phyloP scores from a whole-genome alignment of 192 early-diverging fungal genomes.

The Coemansia sp. region DNA sequence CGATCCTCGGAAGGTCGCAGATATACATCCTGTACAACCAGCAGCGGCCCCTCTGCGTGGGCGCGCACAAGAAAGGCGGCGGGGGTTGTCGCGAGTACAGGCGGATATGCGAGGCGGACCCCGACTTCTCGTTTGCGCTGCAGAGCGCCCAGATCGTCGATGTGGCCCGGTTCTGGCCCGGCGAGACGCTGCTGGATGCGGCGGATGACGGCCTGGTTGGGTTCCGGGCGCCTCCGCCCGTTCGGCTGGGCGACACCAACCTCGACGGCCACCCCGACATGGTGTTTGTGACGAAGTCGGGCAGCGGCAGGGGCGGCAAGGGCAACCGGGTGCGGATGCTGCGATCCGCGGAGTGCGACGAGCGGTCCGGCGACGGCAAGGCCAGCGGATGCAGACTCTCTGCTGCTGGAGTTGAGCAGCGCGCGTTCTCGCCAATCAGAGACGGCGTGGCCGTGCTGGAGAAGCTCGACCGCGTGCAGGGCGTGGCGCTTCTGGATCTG shows the following conservation, averaged over 20 bases:
- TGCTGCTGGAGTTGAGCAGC: slow-evolving; percentile 42
- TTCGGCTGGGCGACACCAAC: slow-evolving; percentile 79
- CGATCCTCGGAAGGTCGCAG: slow-evolving; percentile 59
- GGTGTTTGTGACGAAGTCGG: slow-evolving; percentile 59
- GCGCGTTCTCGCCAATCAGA: slow-evolving; percentile 65
- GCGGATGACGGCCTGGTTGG: slow-evolving; percentile 48
- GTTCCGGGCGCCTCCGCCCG: slow-evolving; percentile 60
- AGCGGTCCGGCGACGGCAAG: slow-evolving; percentile 29
- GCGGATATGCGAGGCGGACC: slow-evolving; percentile 76
- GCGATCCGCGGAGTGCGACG: slow-evolving; percentile 64
- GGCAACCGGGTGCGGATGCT: slow-evolving; percentile 65
- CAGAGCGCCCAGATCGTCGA: slow-evolving; percentile 30
- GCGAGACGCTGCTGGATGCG: slow-evolving; percentile 51
- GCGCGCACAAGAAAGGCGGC: slow-evolving; percentile 27
- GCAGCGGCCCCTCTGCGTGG: slow-evolving; percentile 77
- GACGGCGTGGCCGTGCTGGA: slow-evolving; percentile 67
- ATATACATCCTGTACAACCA: slow-evolving; percentile 81
- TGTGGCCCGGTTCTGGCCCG: slow-evolving; percentile 42
- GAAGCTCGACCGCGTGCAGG: slow-evolving; percentile 52
- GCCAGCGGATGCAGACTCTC: background rate
- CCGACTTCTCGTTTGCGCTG: slow-evolving; percentile 55
- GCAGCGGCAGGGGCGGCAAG: background rate
- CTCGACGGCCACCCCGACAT: slow-evolving; percentile 93
- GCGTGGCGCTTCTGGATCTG: slow-evolving; percentile 85
- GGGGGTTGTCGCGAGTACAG: slow-evolving; percentile 61